Percentiles rank a stretch among this genome's conserved stretches.
phyloP scores from a whole-genome alignment of 2,329 filamentous ascomycete species.

The Aspergillus pseudoglaucus region DNA sequence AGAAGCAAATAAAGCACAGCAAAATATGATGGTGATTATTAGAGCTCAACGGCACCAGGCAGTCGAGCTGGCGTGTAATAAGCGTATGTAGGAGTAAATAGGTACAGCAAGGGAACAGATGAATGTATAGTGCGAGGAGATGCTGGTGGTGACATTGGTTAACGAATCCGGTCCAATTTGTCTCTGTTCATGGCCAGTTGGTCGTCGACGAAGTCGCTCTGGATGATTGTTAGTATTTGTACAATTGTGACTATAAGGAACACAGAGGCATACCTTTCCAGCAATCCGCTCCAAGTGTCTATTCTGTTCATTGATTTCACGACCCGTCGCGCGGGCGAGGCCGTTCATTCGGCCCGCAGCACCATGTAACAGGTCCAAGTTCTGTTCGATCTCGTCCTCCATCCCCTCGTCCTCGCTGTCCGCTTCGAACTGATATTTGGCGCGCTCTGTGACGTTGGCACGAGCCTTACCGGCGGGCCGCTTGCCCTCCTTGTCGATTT shows the following conservation, averaged over 20 bases:
- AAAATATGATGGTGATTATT: background rate
- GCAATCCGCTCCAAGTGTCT: constrained; percentile 69
- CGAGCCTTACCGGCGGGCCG: constrained; percentile 47
- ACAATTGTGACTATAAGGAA: background rate
- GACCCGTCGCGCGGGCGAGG: constrained; percentile 66
- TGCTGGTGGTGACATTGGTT: constrained; percentile 1
- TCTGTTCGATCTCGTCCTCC: constrained; percentile 64
- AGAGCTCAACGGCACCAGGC: constrained; percentile 25
- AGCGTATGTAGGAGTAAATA: background rate
- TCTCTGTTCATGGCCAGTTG: constrained; percentile 72
- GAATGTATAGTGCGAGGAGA: too few species aligned
- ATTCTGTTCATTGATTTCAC: constrained; percentile 72
- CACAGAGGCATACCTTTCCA: constrained; percentile 55
- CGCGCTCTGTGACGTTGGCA: constrained; percentile 53
- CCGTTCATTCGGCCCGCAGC: constrained; percentile 65
- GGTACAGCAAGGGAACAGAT: too few species aligned
- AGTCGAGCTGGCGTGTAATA: constrained; percentile 9
- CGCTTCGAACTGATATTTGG: constrained; percentile 74
- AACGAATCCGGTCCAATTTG: constrained; percentile 54
- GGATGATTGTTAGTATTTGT: constrained; percentile 18
- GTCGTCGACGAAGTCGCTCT: constrained; percentile 80
- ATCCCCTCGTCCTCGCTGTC: constrained; percentile 64
- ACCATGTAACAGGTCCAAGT: constrained; percentile 54
- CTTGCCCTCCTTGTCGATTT: constrained; percentile 50
- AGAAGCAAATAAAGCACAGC: background rate